Conservation (phyloP, 2,329 filamentous ascomycete genomes). For the Verticillium alfalfae region DNA sequence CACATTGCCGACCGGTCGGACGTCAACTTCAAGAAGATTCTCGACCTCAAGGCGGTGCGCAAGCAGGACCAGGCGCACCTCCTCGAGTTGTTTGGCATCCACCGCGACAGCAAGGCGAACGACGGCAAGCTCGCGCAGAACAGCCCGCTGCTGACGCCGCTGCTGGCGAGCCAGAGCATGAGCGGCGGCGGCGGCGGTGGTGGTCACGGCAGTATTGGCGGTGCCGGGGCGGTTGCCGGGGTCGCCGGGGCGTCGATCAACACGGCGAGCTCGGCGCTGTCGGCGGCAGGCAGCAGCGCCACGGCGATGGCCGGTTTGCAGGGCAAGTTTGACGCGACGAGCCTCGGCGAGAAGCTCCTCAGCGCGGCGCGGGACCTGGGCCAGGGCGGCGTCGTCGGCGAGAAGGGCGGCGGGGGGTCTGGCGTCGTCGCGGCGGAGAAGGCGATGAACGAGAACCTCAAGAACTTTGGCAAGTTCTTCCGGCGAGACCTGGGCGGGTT, state of each 20-base stretch:
- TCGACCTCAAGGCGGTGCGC: slow-evolving; percentile 89
- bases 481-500: slow-evolving; percentile 76
- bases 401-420: slow-evolving; percentile 24
- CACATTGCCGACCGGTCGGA: slow-evolving; percentile 93
- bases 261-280: slow-evolving; percentile 31
- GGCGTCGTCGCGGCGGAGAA: slow-evolving; percentile 41
- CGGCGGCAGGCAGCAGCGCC: slow-evolving; percentile 18
- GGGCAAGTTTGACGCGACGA: slow-evolving; percentile 71
- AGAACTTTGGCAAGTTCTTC: slow-evolving; percentile 96
- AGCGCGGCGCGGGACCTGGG: slow-evolving; percentile 84
- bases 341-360: slow-evolving; percentile 80
- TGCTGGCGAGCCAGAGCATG: slow-evolving; percentile 44
- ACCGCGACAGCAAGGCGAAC: slow-evolving; percentile 70
- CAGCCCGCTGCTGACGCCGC: slow-evolving; percentile 65
- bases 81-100: slow-evolving; percentile 75
- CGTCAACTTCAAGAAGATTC: slow-evolving; percentile 90
- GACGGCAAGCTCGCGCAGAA: slow-evolving; percentile 60
- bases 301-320: slow-evolving; percentile 29
- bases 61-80: slow-evolving; percentile 78
- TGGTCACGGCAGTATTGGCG: slow-evolving; percentile 15
- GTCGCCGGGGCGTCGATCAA: slow-evolving; percentile 33
- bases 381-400: slow-evolving; percentile 20
- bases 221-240: slow-evolving; percentile 22
- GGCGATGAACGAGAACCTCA: slow-evolving; percentile 84
- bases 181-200: slow-evolving; percentile 24